phyloP scores from a whole-genome alignment of 2,329 filamentous ascomycete species.

The Anisogramma anomala region DNA sequence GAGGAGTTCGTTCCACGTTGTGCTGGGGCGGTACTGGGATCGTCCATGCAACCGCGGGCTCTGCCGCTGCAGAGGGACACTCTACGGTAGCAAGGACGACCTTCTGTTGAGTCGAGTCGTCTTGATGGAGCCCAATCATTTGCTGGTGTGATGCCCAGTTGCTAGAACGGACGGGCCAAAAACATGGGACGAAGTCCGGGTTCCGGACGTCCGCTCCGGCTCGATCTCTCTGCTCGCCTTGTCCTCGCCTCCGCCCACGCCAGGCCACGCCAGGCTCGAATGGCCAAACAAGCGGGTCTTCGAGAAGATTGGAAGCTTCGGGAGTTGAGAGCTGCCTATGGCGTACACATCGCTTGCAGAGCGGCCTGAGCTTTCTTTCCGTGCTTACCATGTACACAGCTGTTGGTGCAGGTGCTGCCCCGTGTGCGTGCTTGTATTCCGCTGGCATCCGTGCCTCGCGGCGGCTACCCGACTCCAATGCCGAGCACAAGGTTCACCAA shows the following conservation, averaged over 20 bases:
- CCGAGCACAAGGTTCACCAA: too few relatives aligned
- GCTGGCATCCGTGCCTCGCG: neutral
- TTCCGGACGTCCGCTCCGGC: neutral
- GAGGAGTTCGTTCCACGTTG: too few relatives aligned
- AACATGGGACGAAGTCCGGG: neutral
- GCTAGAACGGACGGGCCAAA: neutral
- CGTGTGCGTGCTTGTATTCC: neutral
- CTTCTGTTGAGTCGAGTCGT: neutral
- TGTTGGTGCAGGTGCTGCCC: conserved; percentile 1
- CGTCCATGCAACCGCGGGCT: neutral
- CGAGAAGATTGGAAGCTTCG: neutral
- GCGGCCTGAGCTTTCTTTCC: too few relatives aligned
- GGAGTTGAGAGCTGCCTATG: too few relatives aligned
- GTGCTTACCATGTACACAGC: too few relatives aligned
- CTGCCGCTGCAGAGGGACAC: neutral
- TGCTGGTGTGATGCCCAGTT: too few relatives aligned
- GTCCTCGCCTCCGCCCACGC: neutral
- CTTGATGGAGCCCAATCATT: neutral
- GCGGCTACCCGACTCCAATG: neutral
- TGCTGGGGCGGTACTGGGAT: neutral
- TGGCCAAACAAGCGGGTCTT: neutral
- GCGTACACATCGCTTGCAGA: conserved; percentile 1
- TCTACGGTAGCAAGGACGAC: neutral
- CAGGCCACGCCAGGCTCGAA: neutral
- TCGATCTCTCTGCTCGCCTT: conserved; percentile 4